A percentile compares a stretch with the other conserved stretches of the same genome.
These are phyloP conservation scores for Syzygium grande DNA, from an alignment of 345 rosid species.

Conservation along the genomic window DNA sequence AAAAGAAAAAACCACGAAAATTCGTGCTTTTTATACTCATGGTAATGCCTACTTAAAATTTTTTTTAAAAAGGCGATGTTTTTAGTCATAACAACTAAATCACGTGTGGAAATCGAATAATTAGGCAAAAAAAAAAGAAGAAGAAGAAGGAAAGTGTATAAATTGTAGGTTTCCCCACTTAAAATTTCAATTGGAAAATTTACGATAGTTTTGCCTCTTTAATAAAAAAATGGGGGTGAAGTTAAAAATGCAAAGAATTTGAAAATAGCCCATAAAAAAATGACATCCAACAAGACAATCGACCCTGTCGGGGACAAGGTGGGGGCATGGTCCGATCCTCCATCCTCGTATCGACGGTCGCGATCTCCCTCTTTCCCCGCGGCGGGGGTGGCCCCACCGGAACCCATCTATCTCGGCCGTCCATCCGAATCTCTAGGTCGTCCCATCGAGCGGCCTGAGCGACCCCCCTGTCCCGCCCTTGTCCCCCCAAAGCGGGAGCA, in stretches of 20 bases:
- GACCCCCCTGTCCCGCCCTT: slow-evolving; percentile 43
- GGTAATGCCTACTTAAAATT: not conserved
- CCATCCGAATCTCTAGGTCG: not conserved
- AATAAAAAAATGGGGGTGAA: not conserved
- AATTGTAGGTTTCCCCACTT: not conserved
- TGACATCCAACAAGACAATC: not conserved
- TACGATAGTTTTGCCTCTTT: not conserved
- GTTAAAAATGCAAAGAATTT: not conserved
- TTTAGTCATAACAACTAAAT: not conserved
- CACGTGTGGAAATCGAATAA: no score
- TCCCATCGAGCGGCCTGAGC: not conserved
- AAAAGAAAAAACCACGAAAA: not conserved
- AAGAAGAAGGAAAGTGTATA: not conserved
- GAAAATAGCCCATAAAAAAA: not conserved
- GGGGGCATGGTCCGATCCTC: not conserved
- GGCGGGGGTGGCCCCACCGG: not conserved
- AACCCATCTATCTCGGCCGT: not conserved
- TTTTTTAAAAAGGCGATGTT: not conserved
- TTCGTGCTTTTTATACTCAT: accelerated
- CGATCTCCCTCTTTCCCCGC: not conserved
- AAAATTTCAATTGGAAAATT: not conserved
- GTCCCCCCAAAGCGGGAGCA: slow-evolving; percentile 60
- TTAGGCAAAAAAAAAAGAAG: not conserved
- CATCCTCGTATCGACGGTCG: not conserved
- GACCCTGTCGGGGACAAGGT: not conserved